Conservation (phyloP, 305 asterid genomes). For the Striga hermonthica region DNA sequence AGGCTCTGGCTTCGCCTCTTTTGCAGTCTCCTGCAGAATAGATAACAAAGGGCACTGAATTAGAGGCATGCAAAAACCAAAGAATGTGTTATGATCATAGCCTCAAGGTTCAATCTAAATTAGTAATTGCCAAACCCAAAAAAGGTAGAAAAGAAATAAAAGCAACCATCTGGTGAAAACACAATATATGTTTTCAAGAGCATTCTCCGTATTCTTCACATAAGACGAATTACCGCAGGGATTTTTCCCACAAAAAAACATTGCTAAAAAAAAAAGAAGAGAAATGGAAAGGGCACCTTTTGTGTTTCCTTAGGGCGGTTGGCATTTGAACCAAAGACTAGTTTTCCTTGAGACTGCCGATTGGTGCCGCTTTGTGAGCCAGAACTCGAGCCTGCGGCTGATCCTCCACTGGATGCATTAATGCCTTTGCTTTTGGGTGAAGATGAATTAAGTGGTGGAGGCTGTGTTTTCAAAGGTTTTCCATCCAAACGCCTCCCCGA, state of each 20-base stretch:
- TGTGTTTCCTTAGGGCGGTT: slow-evolving; percentile 47
- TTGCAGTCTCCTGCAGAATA: slow-evolving; percentile 56
- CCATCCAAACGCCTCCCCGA: slow-evolving; percentile 87
- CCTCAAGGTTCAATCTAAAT: not conserved
- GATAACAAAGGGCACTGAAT: not conserved
- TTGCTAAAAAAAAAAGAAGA: not conserved
- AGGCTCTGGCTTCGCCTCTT: slow-evolving; percentile 61
- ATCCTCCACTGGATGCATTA: slow-evolving; percentile 37
- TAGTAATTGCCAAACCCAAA: no score
- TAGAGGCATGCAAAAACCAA: not conserved
- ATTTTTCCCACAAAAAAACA: not conserved
- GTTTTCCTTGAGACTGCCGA: slow-evolving; percentile 87
- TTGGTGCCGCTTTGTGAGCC: slow-evolving; percentile 55
- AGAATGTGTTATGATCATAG: not conserved
- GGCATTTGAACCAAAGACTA: slow-evolving; percentile 78
- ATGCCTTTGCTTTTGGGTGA: slow-evolving; percentile 49
- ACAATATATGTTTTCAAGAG: no score
- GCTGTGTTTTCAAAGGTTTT: slow-evolving; percentile 50
- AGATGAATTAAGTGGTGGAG: slow-evolving; percentile 54
- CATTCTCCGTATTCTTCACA: no score
- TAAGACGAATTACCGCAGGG: not conserved
- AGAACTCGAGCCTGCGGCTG: slow-evolving; percentile 56
- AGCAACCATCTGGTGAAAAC: no score
- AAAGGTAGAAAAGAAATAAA: no score
- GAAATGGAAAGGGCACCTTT: slow-evolving; percentile 42